Conservation (phyloP, 768 basidiomycete species). For the Amanita rubescens region DNA sequence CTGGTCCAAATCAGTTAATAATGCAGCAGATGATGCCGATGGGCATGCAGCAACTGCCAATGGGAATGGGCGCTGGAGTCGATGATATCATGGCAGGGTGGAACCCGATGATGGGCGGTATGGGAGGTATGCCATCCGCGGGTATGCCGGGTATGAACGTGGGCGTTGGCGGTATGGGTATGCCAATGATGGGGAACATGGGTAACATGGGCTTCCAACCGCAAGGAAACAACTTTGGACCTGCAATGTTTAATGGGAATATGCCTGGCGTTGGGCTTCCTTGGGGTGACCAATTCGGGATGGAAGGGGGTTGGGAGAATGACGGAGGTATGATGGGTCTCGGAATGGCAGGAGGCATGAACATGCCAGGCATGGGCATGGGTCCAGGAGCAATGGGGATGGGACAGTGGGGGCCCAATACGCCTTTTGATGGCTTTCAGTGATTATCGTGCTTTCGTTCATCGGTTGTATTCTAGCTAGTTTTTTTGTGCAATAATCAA, state of each 20-base stretch:
- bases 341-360: slow-evolving; percentile 32
- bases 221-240: slow-evolving; percentile 14
- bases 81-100: slow-evolving; percentile 30
- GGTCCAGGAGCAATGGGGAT: slow-evolving; percentile 34
- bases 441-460: not conserved
- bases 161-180: slow-evolving; percentile 22
- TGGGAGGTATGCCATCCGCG: slow-evolving; percentile 22
- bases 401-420: slow-evolving; percentile 29
- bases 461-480: not conserved
- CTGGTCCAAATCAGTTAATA: slow-evolving; percentile 21
- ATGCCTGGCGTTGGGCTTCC: slow-evolving; percentile 27
- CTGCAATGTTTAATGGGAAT: slow-evolving; percentile 23
- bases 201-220: slow-evolving; percentile 15
- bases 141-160: slow-evolving; percentile 22
- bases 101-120: slow-evolving; percentile 29
- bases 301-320: slow-evolving; percentile 25
- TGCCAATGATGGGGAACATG: slow-evolving; percentile 22
- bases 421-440: slow-evolving; percentile 7
- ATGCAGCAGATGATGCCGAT: slow-evolving; percentile 36
- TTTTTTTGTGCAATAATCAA: not conserved
- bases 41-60: slow-evolving; percentile 18
- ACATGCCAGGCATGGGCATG: slow-evolving; percentile 39
- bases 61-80: slow-evolving; percentile 13
- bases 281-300: slow-evolving; percentile 26
- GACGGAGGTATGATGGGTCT: slow-evolving; percentile 27